Evolutionary conservation across 306 rosid species (phyloP).

Genomic region (Pachyrhizus erosus): DNA sequence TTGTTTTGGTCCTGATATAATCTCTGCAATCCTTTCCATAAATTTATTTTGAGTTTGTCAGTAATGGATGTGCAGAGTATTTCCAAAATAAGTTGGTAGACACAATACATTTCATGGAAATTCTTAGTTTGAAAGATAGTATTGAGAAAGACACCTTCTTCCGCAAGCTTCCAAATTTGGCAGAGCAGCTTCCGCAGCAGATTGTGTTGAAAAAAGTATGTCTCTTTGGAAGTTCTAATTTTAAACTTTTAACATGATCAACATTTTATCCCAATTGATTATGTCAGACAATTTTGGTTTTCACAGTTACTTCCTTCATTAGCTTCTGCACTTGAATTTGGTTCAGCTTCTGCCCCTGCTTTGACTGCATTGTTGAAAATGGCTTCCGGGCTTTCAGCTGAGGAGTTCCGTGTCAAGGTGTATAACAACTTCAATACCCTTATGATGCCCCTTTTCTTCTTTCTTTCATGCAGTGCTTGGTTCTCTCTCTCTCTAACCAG

Average conservation of each 20-base stretch:
- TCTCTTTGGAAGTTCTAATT: slow-evolving; percentile 37
- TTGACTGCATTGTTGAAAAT: slow-evolving; percentile 94
- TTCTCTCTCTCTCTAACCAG: slow-evolving; percentile 9
- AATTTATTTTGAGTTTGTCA: slow-evolving; percentile 30
- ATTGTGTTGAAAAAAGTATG: slow-evolving; percentile 90
- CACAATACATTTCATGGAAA: slow-evolving; percentile 98
- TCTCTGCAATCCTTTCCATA: slow-evolving; percentile 23
- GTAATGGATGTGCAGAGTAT: slow-evolving; percentile 75
- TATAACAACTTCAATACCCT: slow-evolving; percentile 33
- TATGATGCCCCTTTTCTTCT: not conserved
- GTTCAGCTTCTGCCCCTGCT: slow-evolving; percentile 99
- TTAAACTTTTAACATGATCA: slow-evolving; percentile 14
- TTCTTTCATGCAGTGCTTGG: not conserved
- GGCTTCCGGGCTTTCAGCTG: slow-evolving; percentile 94
- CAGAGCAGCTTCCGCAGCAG: slow-evolving; percentile 97
- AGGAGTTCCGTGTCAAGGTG: slow-evolving; percentile 89
- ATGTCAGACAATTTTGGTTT: slow-evolving; percentile 50
- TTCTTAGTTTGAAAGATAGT: slow-evolving; percentile 95
- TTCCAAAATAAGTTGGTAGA: slow-evolving; percentile 98
- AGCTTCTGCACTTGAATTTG: slow-evolving; percentile 99
- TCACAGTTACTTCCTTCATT: slow-evolving; percentile 94
- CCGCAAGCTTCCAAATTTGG: slow-evolving; percentile 97
- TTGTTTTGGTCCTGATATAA: slow-evolving; percentile 1
- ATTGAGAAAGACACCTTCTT: slow-evolving; percentile 98
- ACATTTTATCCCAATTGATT: slow-evolving; percentile 41